phyloP scores from a whole-genome alignment of 1,284 basidiomycete genomes.

The Rhizoctonia solani region DNA sequence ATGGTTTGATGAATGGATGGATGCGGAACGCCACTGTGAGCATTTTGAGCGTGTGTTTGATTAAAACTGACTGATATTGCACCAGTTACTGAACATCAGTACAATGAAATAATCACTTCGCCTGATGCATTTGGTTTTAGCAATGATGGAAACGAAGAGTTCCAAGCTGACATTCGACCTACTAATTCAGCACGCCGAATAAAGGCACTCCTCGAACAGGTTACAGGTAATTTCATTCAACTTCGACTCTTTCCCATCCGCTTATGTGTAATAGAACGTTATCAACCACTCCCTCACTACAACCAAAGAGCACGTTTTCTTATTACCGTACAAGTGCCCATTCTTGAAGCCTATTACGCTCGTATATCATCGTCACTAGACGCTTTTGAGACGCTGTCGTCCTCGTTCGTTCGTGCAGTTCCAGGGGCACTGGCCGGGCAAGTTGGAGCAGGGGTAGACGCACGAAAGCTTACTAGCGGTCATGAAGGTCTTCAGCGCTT shows the following conservation, averaged over 20 bases:
- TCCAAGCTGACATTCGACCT: conserved; percentile 57
- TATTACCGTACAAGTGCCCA: conserved; percentile 79
- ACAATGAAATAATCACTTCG: conserved; percentile 78
- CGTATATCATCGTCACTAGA: conserved; percentile 85
- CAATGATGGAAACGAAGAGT: conserved; percentile 62
- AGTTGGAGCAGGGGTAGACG: conserved; percentile 59
- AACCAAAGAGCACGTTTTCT: conserved; percentile 83
- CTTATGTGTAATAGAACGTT: conserved; percentile 68
- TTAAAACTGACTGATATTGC: not conserved
- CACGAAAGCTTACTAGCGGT: conserved; percentile 69
- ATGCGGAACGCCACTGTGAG: conserved; percentile 84
- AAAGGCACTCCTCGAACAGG: conserved; percentile 83
- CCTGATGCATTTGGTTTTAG: conserved; percentile 87
- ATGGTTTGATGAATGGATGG: conserved; percentile 91
- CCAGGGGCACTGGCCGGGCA: conserved; percentile 75
- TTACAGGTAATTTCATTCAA: conserved; percentile 64
- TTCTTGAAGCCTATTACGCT: conserved; percentile 75
- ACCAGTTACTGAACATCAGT: conserved; percentile 77
- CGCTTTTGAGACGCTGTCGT: conserved; percentile 90
- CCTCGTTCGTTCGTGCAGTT: conserved; percentile 84
- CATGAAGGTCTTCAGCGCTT: conserved; percentile 78
- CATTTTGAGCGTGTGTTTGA: conserved; percentile 37
- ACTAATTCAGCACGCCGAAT: conserved; percentile 82
- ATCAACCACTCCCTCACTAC: conserved; percentile 80
- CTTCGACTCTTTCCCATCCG: not conserved